These are phyloP conservation scores for Chenopodium album DNA, from an alignment of 148 eudicot genomes.

Conservation along the genomic window DNA sequence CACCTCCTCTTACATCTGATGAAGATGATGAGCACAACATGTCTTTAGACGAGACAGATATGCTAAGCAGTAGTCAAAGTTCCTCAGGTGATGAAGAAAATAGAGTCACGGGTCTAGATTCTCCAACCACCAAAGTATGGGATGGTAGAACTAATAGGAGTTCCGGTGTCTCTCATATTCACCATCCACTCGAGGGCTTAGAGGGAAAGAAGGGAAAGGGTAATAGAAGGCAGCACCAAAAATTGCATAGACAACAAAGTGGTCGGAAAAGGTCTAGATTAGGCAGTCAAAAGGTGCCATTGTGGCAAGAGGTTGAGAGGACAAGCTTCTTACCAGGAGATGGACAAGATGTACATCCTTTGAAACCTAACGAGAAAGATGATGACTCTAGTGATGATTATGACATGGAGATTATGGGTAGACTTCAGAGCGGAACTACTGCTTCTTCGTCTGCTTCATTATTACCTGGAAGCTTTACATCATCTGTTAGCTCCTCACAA, in stretches of 20 bases:
- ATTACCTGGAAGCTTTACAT: constrained; percentile 43
- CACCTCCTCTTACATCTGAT: constrained; percentile 36
- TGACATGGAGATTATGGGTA: constrained; percentile 58
- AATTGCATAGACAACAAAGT: constrained; percentile 43
- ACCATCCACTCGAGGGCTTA: constrained; percentile 84
- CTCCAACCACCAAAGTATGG: constrained; percentile 90
- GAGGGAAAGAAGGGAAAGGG: constrained; percentile 51
- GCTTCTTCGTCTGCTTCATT: constrained; percentile 73
- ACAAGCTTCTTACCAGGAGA: constrained; percentile 70
- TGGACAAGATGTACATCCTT: constrained; percentile 63
- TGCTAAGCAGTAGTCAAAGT: constrained; percentile 53
- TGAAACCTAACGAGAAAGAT: constrained; percentile 43
- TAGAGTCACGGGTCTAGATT: constrained; percentile 70
- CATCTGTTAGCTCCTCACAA: constrained; percentile 46
- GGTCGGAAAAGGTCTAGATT: constrained; percentile 58
- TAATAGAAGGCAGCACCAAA: constrained; percentile 41
- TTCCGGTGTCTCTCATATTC: constrained; percentile 56
- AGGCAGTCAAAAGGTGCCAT: constrained; percentile 46
- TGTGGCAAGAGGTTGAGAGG: constrained; percentile 92
- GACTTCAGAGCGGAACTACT: constrained; percentile 66
- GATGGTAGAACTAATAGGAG: constrained; percentile 76
- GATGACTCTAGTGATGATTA: constrained; percentile 84
- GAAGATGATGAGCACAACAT: constrained; percentile 54
- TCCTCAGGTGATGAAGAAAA: constrained; percentile 76
- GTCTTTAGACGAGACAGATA: constrained; percentile 49